These are phyloP conservation scores for Parsonsia alboflavescens DNA, from an alignment of 257 asterid genomes.

Conservation along the genomic window DNA sequence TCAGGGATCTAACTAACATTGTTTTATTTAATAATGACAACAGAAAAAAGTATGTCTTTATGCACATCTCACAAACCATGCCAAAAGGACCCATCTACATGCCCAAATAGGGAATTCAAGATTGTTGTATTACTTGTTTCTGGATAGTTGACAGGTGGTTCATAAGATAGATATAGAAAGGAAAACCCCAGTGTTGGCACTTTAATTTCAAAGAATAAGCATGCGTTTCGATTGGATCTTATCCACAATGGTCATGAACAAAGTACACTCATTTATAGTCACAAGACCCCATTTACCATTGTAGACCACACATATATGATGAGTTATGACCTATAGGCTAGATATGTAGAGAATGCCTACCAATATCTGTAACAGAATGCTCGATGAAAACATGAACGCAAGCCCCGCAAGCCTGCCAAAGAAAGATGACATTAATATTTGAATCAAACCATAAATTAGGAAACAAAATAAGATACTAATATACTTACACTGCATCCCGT, in stretches of 20 bases:
- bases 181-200: neutral
- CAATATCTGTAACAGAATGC: conserved; percentile 89
- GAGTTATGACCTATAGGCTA: neutral
- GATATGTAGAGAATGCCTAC: conserved; percentile 35
- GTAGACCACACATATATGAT: neutral
- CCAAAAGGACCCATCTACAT: neutral
- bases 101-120: neutral
- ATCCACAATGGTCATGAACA: neutral
- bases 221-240: neutral
- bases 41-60: neutral
- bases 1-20: neutral
- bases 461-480: conserved; percentile 17
- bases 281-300: neutral
- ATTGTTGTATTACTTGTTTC: neutral
- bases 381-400: conserved; percentile 95
- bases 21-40: neutral
- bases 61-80: no score
- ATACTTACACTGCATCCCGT: conserved; percentile 70
- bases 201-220: neutral
- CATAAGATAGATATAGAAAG: neutral
- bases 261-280: neutral
- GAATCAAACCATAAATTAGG: conserved; percentile 10
- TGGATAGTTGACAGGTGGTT: neutral
- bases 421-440: conserved; percentile 20
- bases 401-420: conserved; percentile 95